These are phyloP conservation scores for Phoenix roebelenii DNA, from an alignment of 176 grass and related monocot genomes.

Conservation along the genomic window DNA sequence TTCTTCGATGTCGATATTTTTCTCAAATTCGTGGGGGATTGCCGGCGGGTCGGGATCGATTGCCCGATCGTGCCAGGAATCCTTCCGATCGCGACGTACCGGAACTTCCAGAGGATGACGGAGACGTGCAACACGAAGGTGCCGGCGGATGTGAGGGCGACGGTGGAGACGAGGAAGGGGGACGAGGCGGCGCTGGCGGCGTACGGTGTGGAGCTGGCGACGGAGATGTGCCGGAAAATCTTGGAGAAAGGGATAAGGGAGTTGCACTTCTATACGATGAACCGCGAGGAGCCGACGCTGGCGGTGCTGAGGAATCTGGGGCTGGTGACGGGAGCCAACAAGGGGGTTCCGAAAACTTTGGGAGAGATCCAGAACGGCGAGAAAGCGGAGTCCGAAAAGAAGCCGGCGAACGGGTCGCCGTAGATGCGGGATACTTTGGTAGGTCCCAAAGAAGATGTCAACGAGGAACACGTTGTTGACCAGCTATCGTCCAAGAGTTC, in stretches of 20 bases:
- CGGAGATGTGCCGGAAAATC: conserved; percentile 26
- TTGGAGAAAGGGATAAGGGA: conserved; percentile 13
- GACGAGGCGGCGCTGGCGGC: conserved; percentile 19
- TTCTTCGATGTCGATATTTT: conserved; percentile 25
- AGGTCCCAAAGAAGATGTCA: no score
- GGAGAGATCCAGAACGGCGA: conserved; percentile 7
- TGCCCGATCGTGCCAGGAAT: conserved; percentile 28
- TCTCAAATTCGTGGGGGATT: conserved; percentile 22
- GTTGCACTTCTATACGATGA: conserved; percentile 33
- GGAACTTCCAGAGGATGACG: conserved; percentile 29
- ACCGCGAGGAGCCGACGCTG: conserved; percentile 24
- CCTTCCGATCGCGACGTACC: conserved; percentile 24
- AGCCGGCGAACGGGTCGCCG: background rate
- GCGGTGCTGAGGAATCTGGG: conserved; percentile 15
- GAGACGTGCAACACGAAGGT: conserved; percentile 30
- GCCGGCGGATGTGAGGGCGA: background rate
- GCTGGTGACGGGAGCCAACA: conserved; percentile 13
- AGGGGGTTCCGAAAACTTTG: background rate
- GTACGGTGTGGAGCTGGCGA: conserved; percentile 21
- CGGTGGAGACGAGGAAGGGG: background rate
- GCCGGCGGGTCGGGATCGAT: conserved; percentile 18
- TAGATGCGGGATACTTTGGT: background rate
- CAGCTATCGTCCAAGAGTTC: no score
- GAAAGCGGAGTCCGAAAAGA: conserved; percentile 11
- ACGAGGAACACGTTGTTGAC: no score